Percentiles rank a stretch among this genome's conserved stretches.
Conservation (phyloP, 2,329 filamentous ascomycete genomes). For the Sclerotinia nivalis region DNA sequence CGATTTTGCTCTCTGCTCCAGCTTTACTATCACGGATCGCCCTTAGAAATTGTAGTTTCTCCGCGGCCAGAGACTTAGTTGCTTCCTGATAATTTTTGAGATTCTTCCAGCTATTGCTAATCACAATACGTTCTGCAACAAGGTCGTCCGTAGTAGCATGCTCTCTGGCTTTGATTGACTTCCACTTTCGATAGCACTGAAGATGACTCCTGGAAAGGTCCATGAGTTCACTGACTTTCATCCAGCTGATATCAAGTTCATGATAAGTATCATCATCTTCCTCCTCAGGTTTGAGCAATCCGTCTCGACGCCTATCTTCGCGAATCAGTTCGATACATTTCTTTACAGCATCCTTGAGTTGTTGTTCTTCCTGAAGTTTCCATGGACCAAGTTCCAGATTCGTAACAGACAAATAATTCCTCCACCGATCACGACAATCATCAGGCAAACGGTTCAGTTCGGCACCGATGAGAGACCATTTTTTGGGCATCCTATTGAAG, state of each 20-base stretch:
- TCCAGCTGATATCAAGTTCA: slow-evolving; percentile 64
- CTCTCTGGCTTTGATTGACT: slow-evolving; percentile 46
- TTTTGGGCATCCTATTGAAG: slow-evolving; percentile 48
- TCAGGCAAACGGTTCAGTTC: slow-evolving; percentile 63
- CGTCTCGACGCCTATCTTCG: slow-evolving; percentile 36
- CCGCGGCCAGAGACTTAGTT: slow-evolving; percentile 46
- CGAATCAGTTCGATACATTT: slow-evolving; percentile 54
- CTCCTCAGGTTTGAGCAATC: slow-evolving; percentile 38
- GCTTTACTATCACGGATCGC: slow-evolving; percentile 48
- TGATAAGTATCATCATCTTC: slow-evolving; percentile 40
- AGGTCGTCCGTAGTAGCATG: slow-evolving; percentile 30
- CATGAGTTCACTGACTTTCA: slow-evolving; percentile 63
- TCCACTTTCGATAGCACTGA: slow-evolving; percentile 71
- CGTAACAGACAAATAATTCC: slow-evolving; percentile 64
- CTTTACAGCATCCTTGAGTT: slow-evolving; percentile 49
- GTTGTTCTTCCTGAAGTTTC: slow-evolving; percentile 59
- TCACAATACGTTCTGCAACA: slow-evolving; percentile 26
- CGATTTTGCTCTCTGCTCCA: slow-evolving; percentile 49
- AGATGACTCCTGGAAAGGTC: slow-evolving; percentile 61
- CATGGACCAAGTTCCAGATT: slow-evolving; percentile 56
- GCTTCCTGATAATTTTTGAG: slow-evolving; percentile 49
- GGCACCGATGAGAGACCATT: slow-evolving; percentile 64
- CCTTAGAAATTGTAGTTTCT: slow-evolving; percentile 49
- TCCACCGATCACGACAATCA: slow-evolving; percentile 69
- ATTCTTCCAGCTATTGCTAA: slow-evolving; percentile 45